Evolutionary conservation across 2,329 filamentous ascomycete genomes (phyloP).

Genomic region (Penicillium sp.): DNA sequence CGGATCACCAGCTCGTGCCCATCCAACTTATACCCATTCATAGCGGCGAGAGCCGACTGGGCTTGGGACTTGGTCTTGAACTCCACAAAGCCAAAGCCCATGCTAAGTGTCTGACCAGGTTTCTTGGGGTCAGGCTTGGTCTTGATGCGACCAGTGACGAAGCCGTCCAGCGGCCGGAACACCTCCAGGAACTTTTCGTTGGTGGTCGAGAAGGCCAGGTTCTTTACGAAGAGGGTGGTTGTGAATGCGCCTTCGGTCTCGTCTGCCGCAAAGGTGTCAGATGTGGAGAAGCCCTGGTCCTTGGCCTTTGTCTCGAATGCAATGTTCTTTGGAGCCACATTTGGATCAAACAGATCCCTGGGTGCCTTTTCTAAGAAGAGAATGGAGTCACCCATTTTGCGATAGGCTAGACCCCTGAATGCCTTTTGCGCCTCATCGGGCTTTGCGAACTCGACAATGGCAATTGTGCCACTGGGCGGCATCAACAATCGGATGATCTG

Average conservation of each 20-base stretch:
- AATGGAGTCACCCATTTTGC: slow-evolving; percentile 83
- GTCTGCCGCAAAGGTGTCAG: slow-evolving; percentile 42
- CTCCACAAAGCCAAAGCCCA: slow-evolving; percentile 95
- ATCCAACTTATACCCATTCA: slow-evolving; percentile 86
- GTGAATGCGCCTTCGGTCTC: slow-evolving; percentile 51
- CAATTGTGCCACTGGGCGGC: slow-evolving; percentile 88
- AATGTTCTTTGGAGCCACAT: slow-evolving; percentile 31
- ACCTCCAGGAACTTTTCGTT: slow-evolving; percentile 68
- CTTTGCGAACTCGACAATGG: slow-evolving; percentile 82
- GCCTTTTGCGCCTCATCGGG: slow-evolving; percentile 75
- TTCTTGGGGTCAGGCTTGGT: slow-evolving; percentile 91
- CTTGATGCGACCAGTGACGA: slow-evolving; percentile 84
- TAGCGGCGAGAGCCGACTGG: slow-evolving; percentile 71
- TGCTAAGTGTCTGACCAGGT: slow-evolving; percentile 79
- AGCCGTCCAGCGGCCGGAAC: slow-evolving; percentile 79
- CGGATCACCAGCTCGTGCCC: slow-evolving; percentile 80
- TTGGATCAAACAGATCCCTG: slow-evolving; percentile 64
- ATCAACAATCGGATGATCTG: slow-evolving; percentile 77
- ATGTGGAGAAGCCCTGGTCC: slow-evolving; percentile 40
- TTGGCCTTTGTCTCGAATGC: slow-evolving; percentile 30
- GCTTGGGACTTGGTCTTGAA: slow-evolving; percentile 76
- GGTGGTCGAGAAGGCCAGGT: slow-evolving; percentile 87
- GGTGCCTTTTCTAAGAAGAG: slow-evolving; percentile 93
- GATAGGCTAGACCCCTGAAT: slow-evolving; percentile 80
- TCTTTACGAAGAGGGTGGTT: slow-evolving; percentile 86